A percentile compares a stretch with the other conserved stretches of the same genome.
Evolutionary conservation across 2,329 filamentous ascomycete species (phyloP).

Genomic region (Pseudocercospora cruenta): DNA sequence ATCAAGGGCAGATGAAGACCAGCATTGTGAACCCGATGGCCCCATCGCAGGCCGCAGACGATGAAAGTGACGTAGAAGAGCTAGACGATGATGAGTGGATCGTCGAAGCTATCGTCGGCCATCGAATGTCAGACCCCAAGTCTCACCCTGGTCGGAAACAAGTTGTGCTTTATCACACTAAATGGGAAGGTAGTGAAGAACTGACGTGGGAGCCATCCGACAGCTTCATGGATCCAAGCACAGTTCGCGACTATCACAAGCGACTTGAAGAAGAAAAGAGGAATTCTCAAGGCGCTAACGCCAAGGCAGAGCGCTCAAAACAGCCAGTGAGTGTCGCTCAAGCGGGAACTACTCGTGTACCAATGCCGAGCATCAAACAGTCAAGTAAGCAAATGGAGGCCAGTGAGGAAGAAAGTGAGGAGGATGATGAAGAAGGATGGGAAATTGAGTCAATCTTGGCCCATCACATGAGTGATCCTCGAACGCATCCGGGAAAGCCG

Average conservation of each 20-base stretch:
- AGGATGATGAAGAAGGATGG: conserved; percentile 24
- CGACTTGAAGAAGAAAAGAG: conserved; percentile 23
- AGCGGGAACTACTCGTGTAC: not conserved
- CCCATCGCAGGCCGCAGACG: conserved; percentile 12
- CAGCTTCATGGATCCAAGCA: conserved; percentile 35
- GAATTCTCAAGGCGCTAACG: conserved; percentile 14
- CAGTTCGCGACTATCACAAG: conserved; percentile 35
- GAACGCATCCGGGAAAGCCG: conserved; percentile 34
- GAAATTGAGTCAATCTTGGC: conserved; percentile 34
- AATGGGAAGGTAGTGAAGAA: conserved; percentile 39
- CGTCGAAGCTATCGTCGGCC: conserved; percentile 37
- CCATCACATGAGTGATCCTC: conserved; percentile 33
- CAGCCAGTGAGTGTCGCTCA: not conserved
- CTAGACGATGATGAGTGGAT: conserved; percentile 31
- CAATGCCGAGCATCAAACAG: not conserved
- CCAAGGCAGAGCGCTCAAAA: not conserved
- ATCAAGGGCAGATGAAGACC: conserved; percentile 14
- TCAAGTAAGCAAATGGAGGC: not conserved
- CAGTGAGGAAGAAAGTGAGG: conserved; percentile 6
- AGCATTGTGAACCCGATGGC: conserved; percentile 29
- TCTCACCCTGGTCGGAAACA: conserved; percentile 36
- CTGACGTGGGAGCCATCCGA: conserved; percentile 40
- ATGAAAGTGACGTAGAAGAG: conserved; percentile 14
- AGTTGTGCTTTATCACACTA: conserved; percentile 39
- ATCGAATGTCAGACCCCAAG: conserved; percentile 36